Percentiles rank a stretch among this genome's conserved stretches.
phyloP scores from a whole-genome alignment of 2,329 filamentous ascomycete species.

The Xylaria sp. region DNA sequence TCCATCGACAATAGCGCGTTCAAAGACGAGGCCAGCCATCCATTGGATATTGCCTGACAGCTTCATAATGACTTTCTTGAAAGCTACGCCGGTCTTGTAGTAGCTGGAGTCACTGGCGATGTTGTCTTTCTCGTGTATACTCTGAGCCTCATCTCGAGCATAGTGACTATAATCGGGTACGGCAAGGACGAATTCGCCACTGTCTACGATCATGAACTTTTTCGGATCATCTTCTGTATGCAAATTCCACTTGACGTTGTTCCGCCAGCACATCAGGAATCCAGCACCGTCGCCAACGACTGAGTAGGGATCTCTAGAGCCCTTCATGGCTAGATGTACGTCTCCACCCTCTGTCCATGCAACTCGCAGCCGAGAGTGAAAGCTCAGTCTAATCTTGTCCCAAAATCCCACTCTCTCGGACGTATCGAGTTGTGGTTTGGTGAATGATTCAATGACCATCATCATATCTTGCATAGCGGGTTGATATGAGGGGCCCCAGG shows the following conservation, averaged over 20 bases:
- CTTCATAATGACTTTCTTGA: slow-evolving; percentile 99
- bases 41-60: slow-evolving; percentile 93
- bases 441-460: slow-evolving; percentile 98
- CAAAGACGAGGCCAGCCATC: slow-evolving; percentile 87
- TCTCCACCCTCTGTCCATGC: slow-evolving; percentile 95
- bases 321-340: slow-evolving; percentile 88
- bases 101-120: slow-evolving; percentile 58
- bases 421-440: slow-evolving; percentile 87
- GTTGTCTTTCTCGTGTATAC: slow-evolving; percentile 51
- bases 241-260: slow-evolving; percentile 83
- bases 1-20: slow-evolving; percentile 69
- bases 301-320: slow-evolving; percentile 84
- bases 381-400: slow-evolving; percentile 94
- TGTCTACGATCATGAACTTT: slow-evolving; percentile 92
- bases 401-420: slow-evolving; percentile 95
- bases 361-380: slow-evolving; percentile 84
- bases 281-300: slow-evolving; percentile 90
- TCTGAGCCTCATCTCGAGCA: slow-evolving; percentile 60
- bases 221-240: slow-evolving; percentile 81
- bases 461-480: slow-evolving; percentile 99
- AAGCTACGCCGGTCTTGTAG: slow-evolving; percentile 69
- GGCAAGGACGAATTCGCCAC: slow-evolving; percentile 89
- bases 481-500: slow-evolving; percentile 96
- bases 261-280: slow-evolving; percentile 98
- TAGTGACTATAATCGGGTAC: slow-evolving; percentile 90